Evolutionary conservation across 345 rosid species (phyloP).

Genomic region (Eucalyptus globulus): DNA sequence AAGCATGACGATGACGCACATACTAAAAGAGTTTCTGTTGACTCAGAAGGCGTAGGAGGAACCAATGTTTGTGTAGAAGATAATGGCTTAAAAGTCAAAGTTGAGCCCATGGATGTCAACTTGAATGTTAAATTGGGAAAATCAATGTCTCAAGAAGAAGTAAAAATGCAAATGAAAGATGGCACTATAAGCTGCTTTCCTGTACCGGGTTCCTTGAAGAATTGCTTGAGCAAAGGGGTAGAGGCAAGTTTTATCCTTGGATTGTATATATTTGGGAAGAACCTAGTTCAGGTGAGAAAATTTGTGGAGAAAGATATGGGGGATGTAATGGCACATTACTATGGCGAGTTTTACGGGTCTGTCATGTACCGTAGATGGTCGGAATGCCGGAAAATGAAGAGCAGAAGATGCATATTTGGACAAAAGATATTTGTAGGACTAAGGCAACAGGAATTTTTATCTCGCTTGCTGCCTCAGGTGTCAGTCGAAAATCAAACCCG

Average conservation of each 20-base stretch:
- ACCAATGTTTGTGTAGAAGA: not conserved
- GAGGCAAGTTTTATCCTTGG: conserved; percentile 38
- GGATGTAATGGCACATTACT: conserved; percentile 33
- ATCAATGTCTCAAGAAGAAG: not conserved
- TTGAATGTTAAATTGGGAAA: not conserved
- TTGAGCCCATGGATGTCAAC: not conserved
- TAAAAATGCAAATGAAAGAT: not conserved
- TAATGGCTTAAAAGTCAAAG: not conserved
- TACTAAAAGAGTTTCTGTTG: not conserved
- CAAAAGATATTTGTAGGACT: conserved; percentile 42
- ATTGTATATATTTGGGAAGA: conserved; percentile 53
- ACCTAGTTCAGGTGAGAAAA: conserved; percentile 31
- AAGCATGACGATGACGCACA: conserved; percentile 5
- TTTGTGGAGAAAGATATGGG: conserved; percentile 39
- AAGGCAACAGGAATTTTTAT: conserved; percentile 42
- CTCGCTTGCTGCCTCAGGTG: conserved; percentile 27
- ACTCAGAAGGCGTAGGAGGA: not conserved
- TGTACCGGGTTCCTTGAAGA: conserved; percentile 24
- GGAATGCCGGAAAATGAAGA: conserved; percentile 31
- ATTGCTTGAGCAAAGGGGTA: conserved; percentile 20
- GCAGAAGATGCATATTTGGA: conserved; percentile 26
- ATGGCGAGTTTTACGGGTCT: conserved; percentile 46
- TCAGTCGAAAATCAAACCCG: conserved; percentile 16
- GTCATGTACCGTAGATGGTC: conserved; percentile 37
- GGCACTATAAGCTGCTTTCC: not conserved